Percentiles rank a stretch among this genome's conserved stretches.
phyloP scores from a whole-genome alignment of 495 filamentous ascomycete species.

The Bacidia gigantensis region DNA sequence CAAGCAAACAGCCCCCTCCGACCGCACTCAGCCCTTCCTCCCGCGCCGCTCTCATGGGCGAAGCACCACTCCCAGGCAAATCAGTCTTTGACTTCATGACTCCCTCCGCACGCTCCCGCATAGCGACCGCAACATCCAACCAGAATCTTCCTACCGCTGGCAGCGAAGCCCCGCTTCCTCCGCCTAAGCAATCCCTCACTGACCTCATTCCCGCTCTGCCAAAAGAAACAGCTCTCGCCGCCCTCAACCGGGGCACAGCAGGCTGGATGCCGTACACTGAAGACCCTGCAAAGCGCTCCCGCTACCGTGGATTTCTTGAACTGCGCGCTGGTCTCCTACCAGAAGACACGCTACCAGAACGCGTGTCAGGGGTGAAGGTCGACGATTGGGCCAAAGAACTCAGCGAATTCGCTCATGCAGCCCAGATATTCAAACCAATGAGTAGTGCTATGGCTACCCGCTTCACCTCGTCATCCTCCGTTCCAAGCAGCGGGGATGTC shows the following conservation, averaged over 20 bases:
- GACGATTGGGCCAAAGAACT: slow-evolving; percentile 74
- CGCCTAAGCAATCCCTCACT: slow-evolving; percentile 46
- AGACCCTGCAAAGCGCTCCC: slow-evolving; percentile 57
- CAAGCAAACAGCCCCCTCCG: slow-evolving; percentile 58
- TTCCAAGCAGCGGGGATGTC: slow-evolving; percentile 31
- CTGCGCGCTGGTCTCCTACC: slow-evolving; percentile 50
- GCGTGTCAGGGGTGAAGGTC: slow-evolving; percentile 38
- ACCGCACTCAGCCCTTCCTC: slow-evolving; percentile 66
- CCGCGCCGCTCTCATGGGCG: slow-evolving; percentile 70
- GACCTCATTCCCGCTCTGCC: slow-evolving; percentile 61
- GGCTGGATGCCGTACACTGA: slow-evolving; percentile 81
- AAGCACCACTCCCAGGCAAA: slow-evolving; percentile 72
- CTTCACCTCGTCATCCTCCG: slow-evolving; percentile 57
- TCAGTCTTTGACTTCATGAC: slow-evolving; percentile 94
- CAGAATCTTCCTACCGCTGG: slow-evolving; percentile 61
- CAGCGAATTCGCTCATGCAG: slow-evolving; percentile 75
- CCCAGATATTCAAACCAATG: slow-evolving; percentile 85
- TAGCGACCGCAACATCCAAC: slow-evolving; percentile 64
- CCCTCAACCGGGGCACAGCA: slow-evolving; percentile 55
- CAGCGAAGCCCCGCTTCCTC: slow-evolving; percentile 46
- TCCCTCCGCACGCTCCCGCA: slow-evolving; percentile 59
- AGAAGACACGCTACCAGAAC: slow-evolving; percentile 42
- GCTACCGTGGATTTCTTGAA: slow-evolving; percentile 74
- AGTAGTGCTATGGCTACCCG: slow-evolving; percentile 81
- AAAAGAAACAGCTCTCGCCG: slow-evolving; percentile 56